Percentiles rank a stretch among this genome's conserved stretches.
These are phyloP conservation scores for Plasmodium fragile DNA, from an alignment of 169 alveolate genomes.

Conservation along the genomic window DNA sequence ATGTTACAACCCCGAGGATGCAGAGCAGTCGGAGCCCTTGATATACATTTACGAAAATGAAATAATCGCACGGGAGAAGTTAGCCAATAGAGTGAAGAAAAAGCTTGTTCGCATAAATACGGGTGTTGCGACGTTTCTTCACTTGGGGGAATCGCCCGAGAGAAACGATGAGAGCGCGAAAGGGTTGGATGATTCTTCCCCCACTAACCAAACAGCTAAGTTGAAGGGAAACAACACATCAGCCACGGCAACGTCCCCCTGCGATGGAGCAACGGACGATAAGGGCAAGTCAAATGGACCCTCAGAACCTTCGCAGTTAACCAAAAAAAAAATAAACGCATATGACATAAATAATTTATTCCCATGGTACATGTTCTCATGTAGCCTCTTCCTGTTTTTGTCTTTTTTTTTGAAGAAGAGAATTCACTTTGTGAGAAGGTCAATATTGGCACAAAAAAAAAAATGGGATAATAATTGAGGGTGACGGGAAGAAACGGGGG, in stretches of 20 bases:
- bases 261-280: background rate
- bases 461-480: background rate
- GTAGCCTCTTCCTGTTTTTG: conserved; percentile 66
- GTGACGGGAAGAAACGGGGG: background rate
- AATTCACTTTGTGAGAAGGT: conserved; percentile 23
- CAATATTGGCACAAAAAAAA: conserved; percentile 22
- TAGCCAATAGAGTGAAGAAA: conserved; percentile 27
- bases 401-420: conserved; percentile 76
- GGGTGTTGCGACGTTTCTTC: background rate
- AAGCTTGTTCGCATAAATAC: conserved; percentile 4
- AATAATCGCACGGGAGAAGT: conserved; percentile 12
- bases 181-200: background rate
- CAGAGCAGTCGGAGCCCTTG: conserved; percentile 47
- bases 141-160: background rate
- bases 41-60: conserved; percentile 66
- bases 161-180: background rate
- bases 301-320: background rate
- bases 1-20: conserved; percentile 45
- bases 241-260: background rate
- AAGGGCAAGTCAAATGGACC: background rate
- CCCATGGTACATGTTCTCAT: conserved; percentile 75
- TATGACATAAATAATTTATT: conserved; percentile 70
- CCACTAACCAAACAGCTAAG: conserved; percentile 2
- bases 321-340: conserved; percentile 23
- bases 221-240: background rate